Evolutionary conservation across 768 basidiomycete species (phyloP).

Genomic region (Collybiopsis confluens): DNA sequence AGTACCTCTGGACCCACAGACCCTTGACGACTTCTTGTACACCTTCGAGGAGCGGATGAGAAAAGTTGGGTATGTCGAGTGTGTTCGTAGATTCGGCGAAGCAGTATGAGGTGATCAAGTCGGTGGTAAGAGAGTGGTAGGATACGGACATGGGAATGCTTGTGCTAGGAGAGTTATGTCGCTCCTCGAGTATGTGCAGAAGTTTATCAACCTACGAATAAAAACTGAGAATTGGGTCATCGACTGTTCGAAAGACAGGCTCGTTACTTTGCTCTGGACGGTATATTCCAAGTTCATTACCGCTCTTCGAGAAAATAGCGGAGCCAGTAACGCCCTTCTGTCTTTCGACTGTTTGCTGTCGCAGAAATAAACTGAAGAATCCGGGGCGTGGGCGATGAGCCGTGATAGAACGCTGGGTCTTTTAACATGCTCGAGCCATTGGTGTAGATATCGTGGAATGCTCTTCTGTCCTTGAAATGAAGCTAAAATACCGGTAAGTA

Average conservation of each 20-base stretch:
- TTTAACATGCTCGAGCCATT: conserved; percentile 18
- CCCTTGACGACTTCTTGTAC: conserved; percentile 12
- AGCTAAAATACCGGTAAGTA: conserved; percentile 19
- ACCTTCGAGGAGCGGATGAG: conserved; percentile 18
- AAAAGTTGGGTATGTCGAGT: conserved; percentile 1
- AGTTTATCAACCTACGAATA: conserved; percentile 25
- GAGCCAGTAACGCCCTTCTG: too few species aligned
- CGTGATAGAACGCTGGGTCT: conserved; percentile 11
- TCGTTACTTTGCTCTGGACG: conserved; percentile 22
- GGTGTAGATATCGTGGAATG: conserved; percentile 14
- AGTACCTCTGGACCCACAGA: conserved; percentile 14
- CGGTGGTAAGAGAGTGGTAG: conserved; percentile 23
- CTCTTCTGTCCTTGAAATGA: conserved; percentile 30
- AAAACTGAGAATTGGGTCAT: background rate
- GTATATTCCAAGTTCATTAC: conserved; percentile 22
- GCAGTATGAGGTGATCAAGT: conserved; percentile 28
- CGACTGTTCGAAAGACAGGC: background rate
- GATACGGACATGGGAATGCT: conserved; percentile 1
- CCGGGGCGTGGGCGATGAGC: conserved; percentile 20
- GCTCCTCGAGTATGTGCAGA: conserved; percentile 5
- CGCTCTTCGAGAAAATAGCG: too few species aligned
- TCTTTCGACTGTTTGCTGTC: conserved; percentile 16
- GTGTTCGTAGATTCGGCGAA: conserved; percentile 23
- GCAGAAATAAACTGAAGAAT: conserved; percentile 20
- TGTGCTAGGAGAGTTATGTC: conserved; percentile 11